Base-by-base conservation (phyloP, 129 eudicot species). In the Tanacetum coccineum region DNA sequence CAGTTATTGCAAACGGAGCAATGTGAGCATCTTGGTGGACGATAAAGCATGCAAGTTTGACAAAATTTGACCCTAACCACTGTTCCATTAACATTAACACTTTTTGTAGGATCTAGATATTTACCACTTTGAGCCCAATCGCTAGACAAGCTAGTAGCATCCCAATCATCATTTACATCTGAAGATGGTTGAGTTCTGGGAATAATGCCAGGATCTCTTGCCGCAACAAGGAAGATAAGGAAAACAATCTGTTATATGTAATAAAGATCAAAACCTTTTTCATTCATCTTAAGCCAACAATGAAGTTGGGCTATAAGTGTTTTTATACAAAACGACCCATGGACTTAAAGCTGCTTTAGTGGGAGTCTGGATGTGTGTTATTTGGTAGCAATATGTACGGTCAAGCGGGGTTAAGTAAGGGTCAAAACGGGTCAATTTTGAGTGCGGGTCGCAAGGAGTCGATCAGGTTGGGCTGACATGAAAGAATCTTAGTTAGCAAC, bases 21-120 rank as follows among this genome's bases (percentile, higher is more conserved):
- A 74, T 87, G 95, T 10, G 95, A 87, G 67, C 89, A 79, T 74
- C 95, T 69, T 59, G 95, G 95, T 2, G 90, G 95, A 40, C 95
- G 79, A 69, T 85, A 85, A 61, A 85, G 25, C 91, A 85, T 73
- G 64, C 91, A 85, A 42, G 91, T 81, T 62, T 79, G 82, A 67
- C 87, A 81, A 70, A 81, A 85, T 69, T 85, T 85, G 25, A 85
- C 87, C 82, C 76, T 79, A 36, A 85, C 80, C 9, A 79, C 64
- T 60, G 58, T 76, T 28, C 87, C 82, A 15, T 85, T 85, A 17
- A 85, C 76, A 22, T 47, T 79, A 13, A 85, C 78, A 8, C 77
- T 76, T 79, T 81, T 85, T 21, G 75, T 64, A n/a, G 78, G 81
- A 55, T 87, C 82, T 57, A 81, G 51, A 58, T n/a, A 66, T 54